phyloP scores from a whole-genome alignment of 495 filamentous ascomycete genomes.

The Tetracladium setigerum region DNA sequence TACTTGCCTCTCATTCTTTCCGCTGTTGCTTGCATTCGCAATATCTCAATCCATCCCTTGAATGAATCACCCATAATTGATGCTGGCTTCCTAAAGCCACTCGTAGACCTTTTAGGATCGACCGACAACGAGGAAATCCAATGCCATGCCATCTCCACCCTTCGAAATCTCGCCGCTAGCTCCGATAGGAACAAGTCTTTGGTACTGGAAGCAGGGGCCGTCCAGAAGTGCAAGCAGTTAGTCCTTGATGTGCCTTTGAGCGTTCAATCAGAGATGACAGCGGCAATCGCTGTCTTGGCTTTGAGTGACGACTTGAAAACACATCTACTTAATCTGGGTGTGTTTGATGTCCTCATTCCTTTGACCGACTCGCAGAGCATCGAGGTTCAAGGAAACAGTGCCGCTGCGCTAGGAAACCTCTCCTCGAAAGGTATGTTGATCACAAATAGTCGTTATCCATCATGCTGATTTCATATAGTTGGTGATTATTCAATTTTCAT shows the following conservation, averaged over 20 bases:
- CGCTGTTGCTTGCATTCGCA: constrained; percentile 95
- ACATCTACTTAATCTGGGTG: constrained; percentile 82
- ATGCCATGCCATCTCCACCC: constrained; percentile 95
- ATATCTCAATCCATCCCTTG: constrained; percentile 96
- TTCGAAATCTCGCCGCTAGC: constrained; percentile 91
- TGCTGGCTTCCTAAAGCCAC: constrained; percentile 85
- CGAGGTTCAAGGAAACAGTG: constrained; percentile 97
- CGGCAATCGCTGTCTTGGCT: constrained; percentile 94
- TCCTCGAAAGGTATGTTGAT: constrained; percentile 83
- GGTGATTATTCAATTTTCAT: constrained; percentile 96
- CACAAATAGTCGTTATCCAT: background rate
- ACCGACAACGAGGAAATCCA: constrained; percentile 99
- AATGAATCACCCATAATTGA: constrained; percentile 99
- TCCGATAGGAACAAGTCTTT: constrained; percentile 96
- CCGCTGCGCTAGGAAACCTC: constrained; percentile 88
- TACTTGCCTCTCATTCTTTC: constrained; percentile 95
- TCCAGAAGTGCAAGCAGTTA: constrained; percentile 96
- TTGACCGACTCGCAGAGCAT: constrained; percentile 92
- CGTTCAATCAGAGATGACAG: constrained; percentile 98
- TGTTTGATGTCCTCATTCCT: constrained; percentile 94
- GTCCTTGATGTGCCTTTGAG: constrained; percentile 88
- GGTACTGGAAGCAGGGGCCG: constrained; percentile 90
- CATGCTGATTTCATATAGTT: constrained; percentile 44
- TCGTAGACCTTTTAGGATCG: constrained; percentile 88
- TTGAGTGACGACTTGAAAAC: constrained; percentile 93